Conservation (phyloP, 2,329 filamentous ascomycete species). For the Claviceps arundinis region DNA sequence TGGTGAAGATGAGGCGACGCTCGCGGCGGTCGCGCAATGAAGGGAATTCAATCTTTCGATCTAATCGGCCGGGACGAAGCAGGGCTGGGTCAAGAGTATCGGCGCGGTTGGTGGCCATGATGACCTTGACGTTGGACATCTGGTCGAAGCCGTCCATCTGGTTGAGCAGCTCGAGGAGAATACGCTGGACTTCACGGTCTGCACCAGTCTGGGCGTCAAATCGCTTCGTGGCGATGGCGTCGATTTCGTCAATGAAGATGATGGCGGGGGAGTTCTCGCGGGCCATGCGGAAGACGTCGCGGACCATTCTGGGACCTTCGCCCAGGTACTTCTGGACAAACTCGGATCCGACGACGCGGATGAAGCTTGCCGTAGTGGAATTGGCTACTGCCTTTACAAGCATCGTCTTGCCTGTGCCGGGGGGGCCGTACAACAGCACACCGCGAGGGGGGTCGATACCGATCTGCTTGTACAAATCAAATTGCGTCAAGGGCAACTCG, state of each 20-base stretch:
- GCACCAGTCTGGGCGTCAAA: constrained; percentile 98
- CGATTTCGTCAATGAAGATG: constrained; percentile 99
- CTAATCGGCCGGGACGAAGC: constrained; percentile 84
- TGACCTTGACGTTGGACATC: constrained; percentile 97
- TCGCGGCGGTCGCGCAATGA: constrained; percentile 85
- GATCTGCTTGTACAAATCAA: constrained; percentile 98
- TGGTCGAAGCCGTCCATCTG: constrained; percentile 99
- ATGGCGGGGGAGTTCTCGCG: constrained; percentile 96
- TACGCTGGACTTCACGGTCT: constrained; percentile 96
- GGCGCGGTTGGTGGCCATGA: constrained; percentile 98
- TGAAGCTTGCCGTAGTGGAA: constrained; percentile 95
- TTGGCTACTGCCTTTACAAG: constrained; percentile 97
- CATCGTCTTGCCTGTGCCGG: constrained; percentile 95
- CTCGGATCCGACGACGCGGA: constrained; percentile 93
- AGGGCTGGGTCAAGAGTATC: constrained; percentile 93
- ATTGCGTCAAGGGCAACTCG: constrained; percentile 90
- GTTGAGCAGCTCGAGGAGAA: constrained; percentile 90
- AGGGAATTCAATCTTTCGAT: constrained; percentile 99
- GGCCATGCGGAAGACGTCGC: constrained; percentile 98
- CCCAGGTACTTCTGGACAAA: constrained; percentile 98
- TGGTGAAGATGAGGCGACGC: constrained; percentile 89
- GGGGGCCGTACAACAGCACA: constrained; percentile 90
- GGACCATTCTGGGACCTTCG: constrained; percentile 96
- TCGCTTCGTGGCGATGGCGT: constrained; percentile 96
- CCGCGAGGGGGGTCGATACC: constrained; percentile 96